Evolutionary conservation across 2,329 filamentous ascomycete genomes (phyloP).

Genomic region (Ascochyta lentis): DNA sequence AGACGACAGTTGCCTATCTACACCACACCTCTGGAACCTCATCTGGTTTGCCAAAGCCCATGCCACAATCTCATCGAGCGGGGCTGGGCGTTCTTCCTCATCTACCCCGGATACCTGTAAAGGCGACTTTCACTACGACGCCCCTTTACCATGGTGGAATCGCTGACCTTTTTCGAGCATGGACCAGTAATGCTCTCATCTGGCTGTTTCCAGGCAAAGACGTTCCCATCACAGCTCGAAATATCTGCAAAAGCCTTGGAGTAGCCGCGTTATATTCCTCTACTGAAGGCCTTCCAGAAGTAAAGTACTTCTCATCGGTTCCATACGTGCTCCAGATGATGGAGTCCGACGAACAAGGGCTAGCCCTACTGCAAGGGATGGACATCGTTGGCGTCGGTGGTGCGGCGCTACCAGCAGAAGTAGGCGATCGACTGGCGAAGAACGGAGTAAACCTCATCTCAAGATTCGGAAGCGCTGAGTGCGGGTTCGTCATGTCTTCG

Average conservation of each 20-base stretch:
- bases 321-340: slow-evolving; percentile 90
- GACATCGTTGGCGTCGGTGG: slow-evolving; percentile 69
- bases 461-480: slow-evolving; percentile 70
- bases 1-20: slow-evolving; percentile 61
- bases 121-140: slow-evolving; percentile 68
- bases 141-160: slow-evolving; percentile 71
- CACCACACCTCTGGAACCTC: slow-evolving; percentile 72
- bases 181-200: slow-evolving; percentile 65
- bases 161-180: slow-evolving; percentile 67
- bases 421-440: slow-evolving; percentile 62
- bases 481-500: slow-evolving; percentile 70
- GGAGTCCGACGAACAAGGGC: slow-evolving; percentile 84
- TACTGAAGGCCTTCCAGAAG: slow-evolving; percentile 33
- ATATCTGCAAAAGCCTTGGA: slow-evolving; percentile 58
- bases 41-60: slow-evolving; percentile 67
- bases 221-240: slow-evolving; percentile 63
- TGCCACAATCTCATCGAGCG: slow-evolving; percentile 63
- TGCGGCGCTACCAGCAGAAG: slow-evolving; percentile 60
- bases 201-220: slow-evolving; percentile 68
- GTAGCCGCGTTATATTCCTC: slow-evolving; percentile 37
- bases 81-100: slow-evolving; percentile 63
- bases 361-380: slow-evolving; percentile 67
- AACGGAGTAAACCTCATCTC: slow-evolving; percentile 64
- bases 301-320: slow-evolving; percentile 68
- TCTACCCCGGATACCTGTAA: slow-evolving; percentile 44